Base-by-base conservation (phyloP, 1,284 basidiomycete genomes). In the Ganoderma resinaceum region DNA sequence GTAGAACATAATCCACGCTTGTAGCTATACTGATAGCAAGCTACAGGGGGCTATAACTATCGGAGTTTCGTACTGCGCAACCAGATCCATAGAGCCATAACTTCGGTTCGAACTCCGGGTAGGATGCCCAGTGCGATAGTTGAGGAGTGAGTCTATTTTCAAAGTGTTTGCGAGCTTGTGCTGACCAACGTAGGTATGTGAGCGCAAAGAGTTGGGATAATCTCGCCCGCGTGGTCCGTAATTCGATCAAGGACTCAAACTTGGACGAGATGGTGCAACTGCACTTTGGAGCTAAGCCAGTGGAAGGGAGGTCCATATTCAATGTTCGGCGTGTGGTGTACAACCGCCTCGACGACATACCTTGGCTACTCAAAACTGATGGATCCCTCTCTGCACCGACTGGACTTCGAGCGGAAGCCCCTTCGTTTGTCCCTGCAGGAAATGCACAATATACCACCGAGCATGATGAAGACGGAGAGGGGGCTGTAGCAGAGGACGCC, bases 241-340 rank as follows among this genome's bases (percentile, higher is more conserved):
- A 67, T 6, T 80, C 81, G 1, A 74, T 75, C 0, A 42, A 62
- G 1, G 68, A 66, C 4, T 76, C 79, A 0, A 52, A 76, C 0
- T 70, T 80, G 42, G 84, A 87, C 61, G 82, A 84, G 67, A 76
- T 86, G 75, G 73, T 86, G 0, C 78, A 82, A 43, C 70, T 86
- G 2, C 72, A 71, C 31, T 73, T 75, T 11, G 68, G 70, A 5
- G 63, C 26, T 67, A 46, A 74, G 70, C 33, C 66, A 1, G 40
- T 49, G 3, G 38, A 65, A 46, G 62, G 57, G 7, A 65, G 37
- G 29, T 58, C 40, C 33, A 67, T 61, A 40, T 69, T 33, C 53
- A 58, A 76, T 35, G 76, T 81, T 12, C 76, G 79, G 29, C 76
- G 79, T 16, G 68, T 85, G 3, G 68, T 79, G 12, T 84, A 79